phyloP scores from a whole-genome alignment of 2,329 filamentous ascomycete genomes.

The Leptodontidium sp. region DNA sequence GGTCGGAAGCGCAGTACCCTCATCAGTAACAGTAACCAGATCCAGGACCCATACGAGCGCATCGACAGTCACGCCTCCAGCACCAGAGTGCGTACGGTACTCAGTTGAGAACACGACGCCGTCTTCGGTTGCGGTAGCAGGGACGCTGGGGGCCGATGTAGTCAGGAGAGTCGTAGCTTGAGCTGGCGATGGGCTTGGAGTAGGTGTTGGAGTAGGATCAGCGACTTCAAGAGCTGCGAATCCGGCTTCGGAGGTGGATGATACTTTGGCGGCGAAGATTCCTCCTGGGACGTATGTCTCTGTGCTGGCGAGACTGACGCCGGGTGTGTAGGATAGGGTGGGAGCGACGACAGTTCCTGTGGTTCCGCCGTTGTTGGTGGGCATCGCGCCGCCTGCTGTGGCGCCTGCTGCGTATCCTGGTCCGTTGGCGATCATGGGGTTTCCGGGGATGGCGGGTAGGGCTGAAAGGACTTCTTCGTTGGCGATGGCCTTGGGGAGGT shows the following conservation, averaged over 20 bases:
- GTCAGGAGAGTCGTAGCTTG: slow-evolving; percentile 2
- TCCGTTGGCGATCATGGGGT: slow-evolving; percentile 57
- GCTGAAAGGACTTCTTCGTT: slow-evolving; percentile 64
- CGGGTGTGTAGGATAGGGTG: slow-evolving; percentile 43
- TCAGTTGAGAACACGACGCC: slow-evolving; percentile 57
- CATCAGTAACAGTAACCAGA: slow-evolving; percentile 58
- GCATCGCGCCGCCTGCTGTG: slow-evolving; percentile 23
- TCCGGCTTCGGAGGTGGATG: neutral
- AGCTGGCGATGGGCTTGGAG: slow-evolving; percentile 29
- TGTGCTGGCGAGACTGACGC: slow-evolving; percentile 33
- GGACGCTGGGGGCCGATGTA: slow-evolving; percentile 12
- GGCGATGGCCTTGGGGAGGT: slow-evolving; percentile 60
- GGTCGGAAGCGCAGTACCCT: neutral
- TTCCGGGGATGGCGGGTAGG: slow-evolving; percentile 69
- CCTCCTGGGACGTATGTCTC: slow-evolving; percentile 43
- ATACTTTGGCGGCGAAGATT: slow-evolving; percentile 41
- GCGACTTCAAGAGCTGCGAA: slow-evolving; percentile 21
- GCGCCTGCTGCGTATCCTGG: slow-evolving; percentile 50
- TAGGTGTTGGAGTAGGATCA: slow-evolving; percentile 31
- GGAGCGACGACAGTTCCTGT: slow-evolving; percentile 32
- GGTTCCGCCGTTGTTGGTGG: slow-evolving; percentile 29
- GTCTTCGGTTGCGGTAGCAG: slow-evolving; percentile 24
- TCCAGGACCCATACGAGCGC: slow-evolving; percentile 67
- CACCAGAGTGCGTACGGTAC: slow-evolving; percentile 54
- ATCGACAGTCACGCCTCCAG: slow-evolving; percentile 55